Evolutionary conservation across 257 asterid species (phyloP).

Genomic region (Solanum sejunctum): DNA sequence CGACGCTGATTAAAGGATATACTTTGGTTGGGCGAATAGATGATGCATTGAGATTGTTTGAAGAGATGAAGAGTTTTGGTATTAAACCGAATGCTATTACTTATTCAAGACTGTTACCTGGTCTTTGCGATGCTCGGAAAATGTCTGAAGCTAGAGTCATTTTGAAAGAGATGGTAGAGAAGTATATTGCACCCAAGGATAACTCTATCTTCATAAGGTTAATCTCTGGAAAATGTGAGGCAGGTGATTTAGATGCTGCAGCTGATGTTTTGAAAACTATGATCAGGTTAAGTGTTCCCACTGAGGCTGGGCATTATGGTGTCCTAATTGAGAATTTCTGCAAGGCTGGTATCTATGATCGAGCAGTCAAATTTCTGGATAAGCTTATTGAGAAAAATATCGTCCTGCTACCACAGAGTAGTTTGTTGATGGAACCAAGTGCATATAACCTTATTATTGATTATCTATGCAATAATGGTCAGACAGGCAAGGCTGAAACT

Average conservation of each 20-base stretch:
- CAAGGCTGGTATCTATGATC: conserved; percentile 56
- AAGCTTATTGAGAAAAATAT: conserved; percentile 77
- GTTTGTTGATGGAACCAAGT: conserved; percentile 58
- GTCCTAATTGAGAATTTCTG: conserved; percentile 72
- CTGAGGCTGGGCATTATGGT: conserved; percentile 92
- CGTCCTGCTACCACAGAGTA: conserved; percentile 48
- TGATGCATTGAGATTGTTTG: conserved; percentile 64
- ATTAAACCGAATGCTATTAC: conserved; percentile 67
- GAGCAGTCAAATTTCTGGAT: conserved; percentile 60
- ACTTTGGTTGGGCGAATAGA: conserved; percentile 50
- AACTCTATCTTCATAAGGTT: conserved; percentile 46
- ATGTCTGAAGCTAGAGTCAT: conserved; percentile 55
- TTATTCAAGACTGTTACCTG: conserved; percentile 69
- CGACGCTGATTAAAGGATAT: conserved; percentile 78
- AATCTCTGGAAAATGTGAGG: conserved; percentile 60
- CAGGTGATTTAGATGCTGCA: conserved; percentile 70
- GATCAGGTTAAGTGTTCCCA: conserved; percentile 67
- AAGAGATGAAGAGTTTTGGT: conserved; percentile 73
- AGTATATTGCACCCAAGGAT: conserved; percentile 50
- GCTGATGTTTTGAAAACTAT: conserved; percentile 66
- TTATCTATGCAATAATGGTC: conserved; percentile 68
- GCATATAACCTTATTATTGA: conserved; percentile 67
- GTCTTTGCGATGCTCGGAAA: conserved; percentile 65
- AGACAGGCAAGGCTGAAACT: conserved; percentile 70
- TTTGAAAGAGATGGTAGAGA: conserved; percentile 74